These are phyloP conservation scores for Penicillium canescens DNA, from an alignment of 495 filamentous ascomycete species.

Conservation along the genomic window DNA sequence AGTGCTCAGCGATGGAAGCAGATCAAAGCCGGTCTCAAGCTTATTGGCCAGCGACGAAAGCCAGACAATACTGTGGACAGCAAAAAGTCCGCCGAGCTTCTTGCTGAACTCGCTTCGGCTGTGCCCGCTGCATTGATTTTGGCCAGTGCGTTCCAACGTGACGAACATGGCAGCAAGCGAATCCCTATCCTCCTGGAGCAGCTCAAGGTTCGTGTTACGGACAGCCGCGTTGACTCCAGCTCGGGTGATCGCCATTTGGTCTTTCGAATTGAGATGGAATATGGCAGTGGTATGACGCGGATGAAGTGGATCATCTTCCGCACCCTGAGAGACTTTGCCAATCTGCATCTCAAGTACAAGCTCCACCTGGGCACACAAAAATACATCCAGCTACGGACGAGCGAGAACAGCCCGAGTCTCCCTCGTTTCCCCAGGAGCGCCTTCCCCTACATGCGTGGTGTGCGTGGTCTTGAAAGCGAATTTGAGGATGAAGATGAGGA, in stretches of 20 bases:
- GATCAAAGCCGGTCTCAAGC: conserved; percentile 79
- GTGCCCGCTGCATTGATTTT: conserved; percentile 89
- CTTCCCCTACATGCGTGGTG: conserved; percentile 87
- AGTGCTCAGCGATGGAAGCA: conserved; percentile 85
- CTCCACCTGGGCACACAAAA: conserved; percentile 77
- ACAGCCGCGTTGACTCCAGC: conserved; percentile 66
- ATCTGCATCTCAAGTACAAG: conserved; percentile 91
- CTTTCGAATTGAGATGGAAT: conserved; percentile 92
- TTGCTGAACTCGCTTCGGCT: conserved; percentile 91
- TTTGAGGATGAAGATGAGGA: conserved; percentile 83
- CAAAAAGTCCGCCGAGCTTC: conserved; percentile 91
- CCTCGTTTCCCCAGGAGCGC: conserved; percentile 86
- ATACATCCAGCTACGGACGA: conserved; percentile 63
- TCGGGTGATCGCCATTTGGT: conserved; percentile 78
- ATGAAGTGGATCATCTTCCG: conserved; percentile 97
- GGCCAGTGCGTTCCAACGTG: conserved; percentile 94
- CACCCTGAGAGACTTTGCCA: conserved; percentile 84
- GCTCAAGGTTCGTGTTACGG: conserved; percentile 81
- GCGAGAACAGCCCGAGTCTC: conserved; percentile 57
- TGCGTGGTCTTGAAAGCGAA: conserved; percentile 74
- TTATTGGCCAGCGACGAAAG: conserved; percentile 76
- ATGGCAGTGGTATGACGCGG: conserved; percentile 89
- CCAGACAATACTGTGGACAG: conserved; percentile 84
- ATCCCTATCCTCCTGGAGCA: conserved; percentile 96
- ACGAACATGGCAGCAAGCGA: conserved; percentile 92